phyloP scores from a whole-genome alignment of 73 alveolate genomes.

The Paramecium pentaurelia region DNA sequence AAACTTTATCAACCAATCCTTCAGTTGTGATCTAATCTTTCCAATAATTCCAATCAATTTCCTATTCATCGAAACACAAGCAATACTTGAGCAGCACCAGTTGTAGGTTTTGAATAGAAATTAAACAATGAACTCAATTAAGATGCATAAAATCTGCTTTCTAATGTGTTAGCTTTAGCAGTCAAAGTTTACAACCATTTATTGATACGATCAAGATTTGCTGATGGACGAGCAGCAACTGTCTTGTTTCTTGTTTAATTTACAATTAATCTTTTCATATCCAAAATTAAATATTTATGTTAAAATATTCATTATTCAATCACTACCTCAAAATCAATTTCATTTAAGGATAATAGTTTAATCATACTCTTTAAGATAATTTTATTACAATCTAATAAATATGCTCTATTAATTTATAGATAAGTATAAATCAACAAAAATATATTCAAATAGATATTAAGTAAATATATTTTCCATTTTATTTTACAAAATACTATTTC shows the following conservation, averaged over 20 bases:
- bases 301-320: background rate
- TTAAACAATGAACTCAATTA: constrained; percentile 55
- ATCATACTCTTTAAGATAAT: no score
- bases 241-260: background rate
- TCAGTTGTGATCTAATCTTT: constrained; percentile 47
- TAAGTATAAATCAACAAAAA: no score
- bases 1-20: constrained; percentile 58
- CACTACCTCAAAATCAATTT: background rate
- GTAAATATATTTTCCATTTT: no score
- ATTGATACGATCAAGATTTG: constrained; percentile 44
- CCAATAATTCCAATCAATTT: constrained; percentile 52
- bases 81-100: background rate
- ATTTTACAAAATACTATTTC: no score
- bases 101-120: constrained; percentile 55
- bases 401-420: no score
- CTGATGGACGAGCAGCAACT: constrained; percentile 38
- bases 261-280: constrained; percentile 34
- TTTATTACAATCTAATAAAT: no score
- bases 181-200: constrained; percentile 55
- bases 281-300: background rate
- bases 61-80: background rate
- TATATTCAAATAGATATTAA: no score
- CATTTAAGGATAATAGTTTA: background rate
- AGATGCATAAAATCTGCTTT: constrained; percentile 47
- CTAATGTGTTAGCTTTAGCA: constrained; percentile 52